Evolutionary conservation across 2,329 filamentous ascomycete species (phyloP), one percentile per base, ranked within the genome.

Genomic region (Neophaeococcomyces aloes): DNA sequence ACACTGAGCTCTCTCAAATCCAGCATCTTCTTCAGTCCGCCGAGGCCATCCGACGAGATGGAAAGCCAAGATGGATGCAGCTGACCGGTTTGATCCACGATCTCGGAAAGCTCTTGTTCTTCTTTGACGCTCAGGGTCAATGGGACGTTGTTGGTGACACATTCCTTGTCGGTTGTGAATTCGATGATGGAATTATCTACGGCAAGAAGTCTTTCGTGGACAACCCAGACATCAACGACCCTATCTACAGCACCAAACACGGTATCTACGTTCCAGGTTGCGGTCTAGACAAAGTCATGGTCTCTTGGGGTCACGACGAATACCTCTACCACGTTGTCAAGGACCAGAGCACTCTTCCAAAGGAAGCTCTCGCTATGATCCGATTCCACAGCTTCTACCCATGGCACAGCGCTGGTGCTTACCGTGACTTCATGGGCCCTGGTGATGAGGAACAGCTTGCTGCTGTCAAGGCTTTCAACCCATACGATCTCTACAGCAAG

Each of bases 321-420:
- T 88, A 87, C 64, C 71, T 89, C 36, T 94, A 94, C 70, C 80
- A 86, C 57, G 80, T 94, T 48, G 78, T 84, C 65, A 87, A 86
- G 69, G 81, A 83, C 50, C 86, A 94, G 70, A 81, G 76, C 38
- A 81, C 70, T 0, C 72, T 94, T 33, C 87, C 87, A 0, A 72
- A 75, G 36, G 86, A 94, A 72, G 83, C 82, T 0, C 73, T 94
- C 8, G 87, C 86, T 48, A 94, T 94, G 85, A 91, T 94, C 61
- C 73, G 87, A 44, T 94, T 93, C 66, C 87, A 94, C 67, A 86
- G 80, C 4, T 94, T 94, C 67, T 94, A 94, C 65, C 81, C 87
- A 13, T 94, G 86, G 87, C 87, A 94, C 66, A 77, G 73, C 48
- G 80, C 82, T 61, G 81, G 81, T 43, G 86, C 84, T 5, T 94